These are phyloP conservation scores for Ophiostoma novo-ulmi DNA, from an alignment of 2,329 filamentous ascomycete genomes.

Conservation along the genomic window DNA sequence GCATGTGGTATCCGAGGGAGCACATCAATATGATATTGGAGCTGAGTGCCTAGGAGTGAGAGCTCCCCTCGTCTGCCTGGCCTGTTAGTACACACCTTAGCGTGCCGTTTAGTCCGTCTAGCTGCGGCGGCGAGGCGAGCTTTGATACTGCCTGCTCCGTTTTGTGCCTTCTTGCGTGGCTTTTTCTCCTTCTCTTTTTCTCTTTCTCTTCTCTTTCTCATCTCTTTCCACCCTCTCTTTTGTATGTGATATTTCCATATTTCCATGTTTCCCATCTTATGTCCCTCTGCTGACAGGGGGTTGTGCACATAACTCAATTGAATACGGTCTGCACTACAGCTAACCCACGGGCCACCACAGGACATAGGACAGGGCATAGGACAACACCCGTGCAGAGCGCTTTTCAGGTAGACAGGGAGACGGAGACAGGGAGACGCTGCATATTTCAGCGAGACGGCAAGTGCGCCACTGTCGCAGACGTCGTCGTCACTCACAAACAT, in stretches of 20 bases:
- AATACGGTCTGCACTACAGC: slow-evolving; percentile 6
- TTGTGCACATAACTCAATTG: background rate
- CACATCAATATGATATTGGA: slow-evolving; percentile 11
- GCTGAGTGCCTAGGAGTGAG: background rate
- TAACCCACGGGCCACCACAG: background rate
- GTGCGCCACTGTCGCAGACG: slow-evolving; percentile 4
- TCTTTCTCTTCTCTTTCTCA: background rate
- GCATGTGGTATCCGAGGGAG: background rate
- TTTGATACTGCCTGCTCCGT: slow-evolving; percentile 1
- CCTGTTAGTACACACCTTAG: background rate
- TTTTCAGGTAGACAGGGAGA: background rate
- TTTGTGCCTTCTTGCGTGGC: background rate
- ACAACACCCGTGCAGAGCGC: background rate
- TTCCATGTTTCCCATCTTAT: background rate
- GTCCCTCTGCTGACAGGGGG: slow-evolving; percentile 5
- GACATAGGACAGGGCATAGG: background rate
- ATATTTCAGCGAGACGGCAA: slow-evolving; percentile 3
- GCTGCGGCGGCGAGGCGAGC: background rate
- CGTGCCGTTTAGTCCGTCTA: background rate
- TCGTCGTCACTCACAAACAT: background rate
- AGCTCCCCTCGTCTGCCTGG: background rate
- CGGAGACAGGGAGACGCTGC: background rate
- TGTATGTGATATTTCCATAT: background rate
- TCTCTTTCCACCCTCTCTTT: background rate
- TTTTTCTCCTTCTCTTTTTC: background rate